phyloP scores from a whole-genome alignment of 2,329 filamentous ascomycete genomes.

The Coniochaeta ligniaria region DNA sequence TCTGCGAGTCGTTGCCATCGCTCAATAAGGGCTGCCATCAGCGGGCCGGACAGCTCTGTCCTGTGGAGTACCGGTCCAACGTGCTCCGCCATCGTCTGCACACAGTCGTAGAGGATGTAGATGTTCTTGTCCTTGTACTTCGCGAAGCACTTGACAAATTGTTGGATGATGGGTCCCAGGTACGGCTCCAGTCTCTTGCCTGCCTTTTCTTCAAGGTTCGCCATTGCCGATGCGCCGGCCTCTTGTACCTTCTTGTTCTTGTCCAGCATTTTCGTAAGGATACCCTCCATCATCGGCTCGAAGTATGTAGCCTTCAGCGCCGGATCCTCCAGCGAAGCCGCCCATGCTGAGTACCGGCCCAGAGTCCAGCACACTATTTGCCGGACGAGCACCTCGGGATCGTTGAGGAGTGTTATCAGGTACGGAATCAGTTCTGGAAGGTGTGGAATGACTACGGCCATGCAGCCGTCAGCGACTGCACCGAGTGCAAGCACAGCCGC shows the following conservation, averaged over 20 bases:
- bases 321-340: constrained; percentile 63
- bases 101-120: constrained; percentile 97
- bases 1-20: constrained; percentile 84
- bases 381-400: constrained; percentile 81
- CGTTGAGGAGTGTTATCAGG: constrained; percentile 76
- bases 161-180: constrained; percentile 80
- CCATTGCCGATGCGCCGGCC: constrained; percentile 91
- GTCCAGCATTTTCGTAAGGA: constrained; percentile 90
- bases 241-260: constrained; percentile 97
- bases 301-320: constrained; percentile 71
- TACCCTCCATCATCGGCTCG: constrained; percentile 94
- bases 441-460: constrained; percentile 82
- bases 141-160: constrained; percentile 86
- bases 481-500: constrained; percentile 90
- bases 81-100: constrained; percentile 91
- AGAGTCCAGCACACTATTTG: constrained; percentile 98
- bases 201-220: constrained; percentile 90
- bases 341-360: constrained; percentile 89
- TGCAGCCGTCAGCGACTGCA: constrained; percentile 90
- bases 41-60: constrained; percentile 69
- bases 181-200: constrained; percentile 76
- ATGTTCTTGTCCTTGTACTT: constrained; percentile 99
- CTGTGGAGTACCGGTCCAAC: constrained; percentile 76
- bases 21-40: constrained; percentile 89
- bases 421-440: constrained; percentile 87